Evolutionary conservation across 805 yeast species (phyloP).

Genomic region (Brettanomyces nanus): DNA sequence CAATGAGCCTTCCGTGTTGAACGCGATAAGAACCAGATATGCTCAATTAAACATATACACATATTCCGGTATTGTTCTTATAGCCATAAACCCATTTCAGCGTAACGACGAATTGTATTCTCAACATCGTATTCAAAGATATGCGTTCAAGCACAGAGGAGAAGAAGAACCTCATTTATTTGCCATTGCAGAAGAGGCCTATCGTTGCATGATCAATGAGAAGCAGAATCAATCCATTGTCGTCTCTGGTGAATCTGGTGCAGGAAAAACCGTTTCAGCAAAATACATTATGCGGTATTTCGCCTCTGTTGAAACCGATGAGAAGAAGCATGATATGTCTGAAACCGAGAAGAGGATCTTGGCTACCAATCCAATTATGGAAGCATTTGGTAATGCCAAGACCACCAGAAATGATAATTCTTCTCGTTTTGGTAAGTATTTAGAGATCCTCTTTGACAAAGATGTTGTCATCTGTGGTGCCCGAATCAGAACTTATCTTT

Average conservation of each 20-base stretch:
- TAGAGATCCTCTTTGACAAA: constrained; percentile 80
- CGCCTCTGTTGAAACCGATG: constrained; percentile 75
- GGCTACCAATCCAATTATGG: constrained; percentile 96
- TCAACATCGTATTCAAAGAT: constrained; percentile 88
- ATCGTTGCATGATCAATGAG: constrained; percentile 86
- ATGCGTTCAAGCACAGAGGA: constrained; percentile 87
- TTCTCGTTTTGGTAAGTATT: constrained; percentile 93
- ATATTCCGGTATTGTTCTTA: constrained; percentile 91
- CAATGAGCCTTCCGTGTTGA: constrained; percentile 93
- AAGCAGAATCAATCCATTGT: constrained; percentile 88
- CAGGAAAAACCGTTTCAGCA: constrained; percentile 96
- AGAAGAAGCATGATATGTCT: constrained; percentile 57
- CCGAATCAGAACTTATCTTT: constrained; percentile 80
- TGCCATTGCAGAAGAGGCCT: constrained; percentile 97
- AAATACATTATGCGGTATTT: constrained; percentile 96
- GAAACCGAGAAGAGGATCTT: constrained; percentile 88
- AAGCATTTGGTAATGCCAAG: constrained; percentile 97
- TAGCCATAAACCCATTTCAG: constrained; percentile 95
- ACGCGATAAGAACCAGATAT: constrained; percentile 86
- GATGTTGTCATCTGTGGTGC: constrained; percentile 85
- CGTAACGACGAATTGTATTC: constrained; percentile 85
- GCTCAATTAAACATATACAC: constrained; percentile 88
- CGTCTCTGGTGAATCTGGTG: constrained; percentile 97
- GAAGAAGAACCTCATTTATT: constrained; percentile 95
- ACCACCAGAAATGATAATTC: constrained; percentile 97